Percentiles rank a stretch among this genome's conserved stretches.
These are phyloP conservation scores for Didymella pomorum DNA, from an alignment of 2,329 filamentous ascomycete species.

Conservation along the genomic window DNA sequence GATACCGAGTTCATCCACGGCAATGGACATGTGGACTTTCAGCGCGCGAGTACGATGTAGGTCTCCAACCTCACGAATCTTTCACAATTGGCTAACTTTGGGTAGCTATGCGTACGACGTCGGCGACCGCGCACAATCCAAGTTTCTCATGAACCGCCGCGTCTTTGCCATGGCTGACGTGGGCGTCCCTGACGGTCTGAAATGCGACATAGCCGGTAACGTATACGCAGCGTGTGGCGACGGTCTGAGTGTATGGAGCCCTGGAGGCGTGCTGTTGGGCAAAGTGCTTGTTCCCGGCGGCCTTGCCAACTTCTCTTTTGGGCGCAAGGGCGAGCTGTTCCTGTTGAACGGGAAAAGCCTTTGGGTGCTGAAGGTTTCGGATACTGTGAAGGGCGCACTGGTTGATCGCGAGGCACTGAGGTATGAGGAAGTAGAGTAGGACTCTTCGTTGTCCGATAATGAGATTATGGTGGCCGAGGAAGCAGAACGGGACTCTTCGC, in stretches of 20 bases:
- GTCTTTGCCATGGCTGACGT: slow-evolving; percentile 37
- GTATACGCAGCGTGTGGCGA: slow-evolving; percentile 61
- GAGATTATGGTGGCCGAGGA: too few relatives aligned
- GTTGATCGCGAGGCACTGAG: slow-evolving; percentile 13
- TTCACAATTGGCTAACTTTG: background rate
- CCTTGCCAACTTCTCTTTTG: slow-evolving; percentile 59
- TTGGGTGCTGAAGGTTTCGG: slow-evolving; percentile 24
- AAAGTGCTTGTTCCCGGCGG: slow-evolving; percentile 44
- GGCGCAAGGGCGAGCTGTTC: slow-evolving; percentile 55
- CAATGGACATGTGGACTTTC: slow-evolving; percentile 23
- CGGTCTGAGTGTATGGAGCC: slow-evolving; percentile 59
- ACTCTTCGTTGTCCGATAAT: background rate
- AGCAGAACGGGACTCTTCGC: background rate
- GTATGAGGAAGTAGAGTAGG: slow-evolving; percentile 16
- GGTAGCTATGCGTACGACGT: slow-evolving; percentile 36
- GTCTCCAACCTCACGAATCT: background rate
- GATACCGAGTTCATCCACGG: slow-evolving; percentile 47
- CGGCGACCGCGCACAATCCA: slow-evolving; percentile 15
- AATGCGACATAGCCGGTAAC: slow-evolving; percentile 54
- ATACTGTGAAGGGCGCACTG: slow-evolving; percentile 22
- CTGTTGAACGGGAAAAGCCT: slow-evolving; percentile 54
- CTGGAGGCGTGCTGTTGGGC: slow-evolving; percentile 56
- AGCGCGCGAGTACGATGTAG: slow-evolving; percentile 30
- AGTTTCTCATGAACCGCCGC: slow-evolving; percentile 32
- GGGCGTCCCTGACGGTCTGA: slow-evolving; percentile 34